phyloP scores from a whole-genome alignment of 2,329 filamentous ascomycete species.

The Colletotrichum sp. region DNA sequence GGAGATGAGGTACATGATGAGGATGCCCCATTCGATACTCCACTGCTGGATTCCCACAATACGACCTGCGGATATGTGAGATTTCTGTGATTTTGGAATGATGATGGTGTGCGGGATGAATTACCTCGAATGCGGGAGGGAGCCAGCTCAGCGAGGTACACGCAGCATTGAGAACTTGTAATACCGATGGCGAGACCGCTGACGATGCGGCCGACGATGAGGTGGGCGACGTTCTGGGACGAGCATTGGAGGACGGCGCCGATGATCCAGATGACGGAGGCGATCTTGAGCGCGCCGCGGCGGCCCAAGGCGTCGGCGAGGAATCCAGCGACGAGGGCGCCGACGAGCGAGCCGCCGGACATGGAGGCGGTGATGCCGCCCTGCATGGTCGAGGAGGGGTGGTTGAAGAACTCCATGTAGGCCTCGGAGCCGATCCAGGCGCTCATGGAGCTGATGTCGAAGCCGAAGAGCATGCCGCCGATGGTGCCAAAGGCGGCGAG shows the following conservation, averaged over 20 bases:
- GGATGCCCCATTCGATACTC: slow-evolving; percentile 71
- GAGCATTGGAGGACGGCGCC: slow-evolving; percentile 66
- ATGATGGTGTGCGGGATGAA: not conserved
- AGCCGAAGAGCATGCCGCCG: slow-evolving; percentile 53
- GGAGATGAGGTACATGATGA: slow-evolving; percentile 74
- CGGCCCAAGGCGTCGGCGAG: slow-evolving; percentile 55
- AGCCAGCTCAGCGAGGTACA: slow-evolving; percentile 72
- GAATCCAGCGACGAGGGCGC: slow-evolving; percentile 51
- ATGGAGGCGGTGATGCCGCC: slow-evolving; percentile 58
- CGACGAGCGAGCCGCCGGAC: slow-evolving; percentile 56
- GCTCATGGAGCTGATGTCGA: slow-evolving; percentile 64
- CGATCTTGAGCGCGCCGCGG: slow-evolving; percentile 49
- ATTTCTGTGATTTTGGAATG: accelerated
- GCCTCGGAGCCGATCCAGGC: slow-evolving; percentile 58
- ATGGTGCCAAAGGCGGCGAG: slow-evolving; percentile 45
- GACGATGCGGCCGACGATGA: slow-evolving; percentile 62
- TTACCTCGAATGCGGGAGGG: slow-evolving; percentile 51
- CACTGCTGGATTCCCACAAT: slow-evolving; percentile 77
- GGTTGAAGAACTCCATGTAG: slow-evolving; percentile 58
- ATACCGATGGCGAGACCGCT: slow-evolving; percentile 72
- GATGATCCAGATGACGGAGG: slow-evolving; percentile 54
- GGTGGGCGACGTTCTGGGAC: slow-evolving; percentile 59
- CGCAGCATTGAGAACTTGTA: slow-evolving; percentile 69
- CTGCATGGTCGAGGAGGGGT: slow-evolving; percentile 48
- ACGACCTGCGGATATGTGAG: slow-evolving; percentile 44